Base-by-base conservation (phyloP, 176 grass and related monocot genomes). In the Pontederia paniculata region DNA sequence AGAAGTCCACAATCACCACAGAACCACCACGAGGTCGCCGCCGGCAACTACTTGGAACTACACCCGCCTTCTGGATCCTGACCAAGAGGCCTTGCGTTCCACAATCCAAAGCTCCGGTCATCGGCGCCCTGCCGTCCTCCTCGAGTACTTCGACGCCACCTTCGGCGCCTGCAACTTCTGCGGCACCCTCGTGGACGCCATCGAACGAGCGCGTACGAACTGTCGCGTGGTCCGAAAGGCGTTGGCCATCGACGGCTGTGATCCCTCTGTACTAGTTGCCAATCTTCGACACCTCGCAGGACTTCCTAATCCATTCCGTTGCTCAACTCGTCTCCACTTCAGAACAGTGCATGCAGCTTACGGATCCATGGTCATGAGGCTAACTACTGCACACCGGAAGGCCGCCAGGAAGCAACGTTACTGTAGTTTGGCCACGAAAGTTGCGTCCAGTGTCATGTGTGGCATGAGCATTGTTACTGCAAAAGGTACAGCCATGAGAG, bases 131-230 rank as follows among this genome's bases (percentile, higher is more conserved):
- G 25, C 46, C 23, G 47, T 66, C 9, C 47, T 66, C 47, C 63
- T 42, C 15, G 23, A 66, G 16, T 66, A 18, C 23, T 66, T 52
- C 48, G n/a, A 52, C 63, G 22, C 63, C 47, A 52, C 44, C 48
- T n/a, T 66, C 48, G 23, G 21, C n/a, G 63, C 63, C 47, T 52
- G 63, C 63, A 18, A 66, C 48, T 66, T 50, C 23, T 66, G 48
- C 63, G 47, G 23, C 63, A n/a, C 63, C 14, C 63, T 66, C 48
- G 41, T 52, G 23, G 63, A 66, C 13, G n/a, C 48, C 63, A 50
- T 52, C 48, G 8, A 37, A 14, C 10, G 25, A 23, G 63, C 63
- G 15, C 48, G 47, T 46, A 23, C 14, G 16, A 17, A 65, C 48
- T 9, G 51, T 9, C 15, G 21, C 23, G 3, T 25, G 21, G 47